Percentiles rank a stretch among this genome's conserved stretches.
Conservation (phyloP, 345 rosid species). For the Salix suchowensis region DNA sequence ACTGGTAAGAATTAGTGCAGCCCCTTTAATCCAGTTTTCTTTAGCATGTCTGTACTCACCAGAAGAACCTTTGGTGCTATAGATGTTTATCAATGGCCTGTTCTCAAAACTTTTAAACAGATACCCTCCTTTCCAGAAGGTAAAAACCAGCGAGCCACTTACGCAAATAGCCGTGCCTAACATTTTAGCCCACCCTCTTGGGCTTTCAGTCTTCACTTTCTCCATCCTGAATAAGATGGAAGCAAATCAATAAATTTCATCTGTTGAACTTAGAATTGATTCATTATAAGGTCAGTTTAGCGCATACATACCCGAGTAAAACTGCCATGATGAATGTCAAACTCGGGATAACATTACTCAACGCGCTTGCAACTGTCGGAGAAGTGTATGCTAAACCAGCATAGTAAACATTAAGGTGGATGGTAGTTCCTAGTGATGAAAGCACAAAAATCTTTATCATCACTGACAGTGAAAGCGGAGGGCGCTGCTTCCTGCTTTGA, state of each 20-base stretch:
- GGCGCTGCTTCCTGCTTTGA: constrained; percentile 34
- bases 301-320: constrained; percentile 26
- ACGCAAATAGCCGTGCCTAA: constrained; percentile 32
- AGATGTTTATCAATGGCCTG: constrained; percentile 33
- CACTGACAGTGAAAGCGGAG: constrained; percentile 27
- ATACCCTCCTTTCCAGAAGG: constrained; percentile 48
- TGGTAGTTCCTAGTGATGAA: constrained; percentile 35
- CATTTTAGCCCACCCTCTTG: constrained; percentile 34
- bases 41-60: not conserved
- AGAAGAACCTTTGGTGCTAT: constrained; percentile 3
- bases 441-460: constrained; percentile 37
- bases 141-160: constrained; percentile 38
- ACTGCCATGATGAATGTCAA: constrained; percentile 38
- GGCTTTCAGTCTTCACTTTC: constrained; percentile 28
- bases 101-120: constrained; percentile 25
- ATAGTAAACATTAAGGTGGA: constrained; percentile 41
- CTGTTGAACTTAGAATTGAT: not conserved
- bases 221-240: constrained; percentile 36
- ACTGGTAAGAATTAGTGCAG: constrained; percentile 38
- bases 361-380: constrained; percentile 36
- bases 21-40: constrained; percentile 45
- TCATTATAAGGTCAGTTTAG: not conserved
- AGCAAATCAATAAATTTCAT: not conserved
- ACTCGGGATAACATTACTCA: constrained; percentile 42
- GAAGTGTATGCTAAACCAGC: constrained; percentile 39